Evolutionary conservation across 1,284 basidiomycete genomes (phyloP), one percentile per base, ranked within the genome.

Genomic region (Pseudozyma sp.): DNA sequence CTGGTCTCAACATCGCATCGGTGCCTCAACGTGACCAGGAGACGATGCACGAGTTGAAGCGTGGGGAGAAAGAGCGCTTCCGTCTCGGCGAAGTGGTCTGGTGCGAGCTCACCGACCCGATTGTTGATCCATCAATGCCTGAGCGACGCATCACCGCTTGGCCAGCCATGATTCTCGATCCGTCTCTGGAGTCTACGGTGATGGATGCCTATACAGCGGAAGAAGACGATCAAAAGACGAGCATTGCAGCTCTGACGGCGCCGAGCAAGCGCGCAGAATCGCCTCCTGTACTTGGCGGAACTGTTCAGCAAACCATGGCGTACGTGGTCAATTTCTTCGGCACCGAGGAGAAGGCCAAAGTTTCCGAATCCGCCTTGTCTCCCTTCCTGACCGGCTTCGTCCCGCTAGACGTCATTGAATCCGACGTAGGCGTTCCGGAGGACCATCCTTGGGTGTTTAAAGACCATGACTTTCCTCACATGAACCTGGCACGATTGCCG

Each of bases 1-100:
- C 78, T 9, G 77, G 77, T 16, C 43, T 71, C 25, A 47, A 55
- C 18, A 67, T 67, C 25, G 53, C 66, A 1, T 77, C 75, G 16
- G 72, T 67, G 5, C 64, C 67, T 34, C 59, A 70, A 40, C 61
- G 76, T 14, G 73, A 73, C 34, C 52, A 54, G 16, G 76, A 78
- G 56, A 45, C 59, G 18, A 66, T 73, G 69, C 58, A 68, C 35
- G 49, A 67, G 21, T 39, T 59, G 36, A 58, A 64, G 34, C 58
- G 52, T 10, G 73, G 76, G 16, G 56, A 77, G 25, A 65, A 62
- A 48, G 78, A 80, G 47, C 66, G 78, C 14, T 78, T 65, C 61
- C 56, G 78, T 2, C 49, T 71, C 1, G 76, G 76, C 16, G 78
- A 80, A 54, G 48, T 78, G 36, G 76, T 63, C 0, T 78, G 70